Conservation (phyloP, 495 filamentous ascomycete genomes). For the Thermochaetoides thermophila region DNA sequence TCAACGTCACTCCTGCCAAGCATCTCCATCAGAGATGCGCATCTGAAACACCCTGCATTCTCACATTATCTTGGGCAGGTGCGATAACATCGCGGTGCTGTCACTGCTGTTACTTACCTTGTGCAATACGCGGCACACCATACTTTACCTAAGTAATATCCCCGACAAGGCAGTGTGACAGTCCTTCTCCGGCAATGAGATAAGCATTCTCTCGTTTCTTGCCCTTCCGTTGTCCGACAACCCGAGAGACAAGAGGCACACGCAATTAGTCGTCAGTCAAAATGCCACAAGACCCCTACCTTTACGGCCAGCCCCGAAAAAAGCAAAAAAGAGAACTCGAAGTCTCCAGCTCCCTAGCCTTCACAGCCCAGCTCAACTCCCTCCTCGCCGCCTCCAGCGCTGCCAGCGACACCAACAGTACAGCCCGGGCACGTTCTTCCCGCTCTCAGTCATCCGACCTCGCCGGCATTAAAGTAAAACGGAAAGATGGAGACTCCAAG, state of each 20-base stretch:
- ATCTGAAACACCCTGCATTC: too few relatives aligned
- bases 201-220: not conserved
- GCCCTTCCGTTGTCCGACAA: too few relatives aligned
- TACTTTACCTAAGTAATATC: too few relatives aligned
- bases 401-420: conserved; percentile 8
- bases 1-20: too few relatives aligned
- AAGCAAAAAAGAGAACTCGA: conserved; percentile 43
- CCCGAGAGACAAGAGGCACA: not conserved
- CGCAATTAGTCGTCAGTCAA: conserved; percentile 1
- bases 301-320: conserved; percentile 67
- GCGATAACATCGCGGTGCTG: too few relatives aligned
- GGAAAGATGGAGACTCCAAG: conserved; percentile 35
- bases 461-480: conserved; percentile 54
- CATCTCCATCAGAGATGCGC: too few relatives aligned
- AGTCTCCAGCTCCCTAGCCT: conserved; percentile 61
- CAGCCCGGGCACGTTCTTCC: conserved; percentile 50
- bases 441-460: conserved; percentile 57
- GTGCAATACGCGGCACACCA: too few relatives aligned
- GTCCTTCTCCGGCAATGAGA: too few relatives aligned
- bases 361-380: conserved; percentile 62
- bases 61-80: too few relatives aligned
- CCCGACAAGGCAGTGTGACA: too few relatives aligned
- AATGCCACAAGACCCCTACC: conserved; percentile 44
- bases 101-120: too few relatives aligned
- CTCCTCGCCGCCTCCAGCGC: conserved; percentile 40